Base-by-base conservation (phyloP, 257 asterid genomes). In the Eustoma russellianum region DNA sequence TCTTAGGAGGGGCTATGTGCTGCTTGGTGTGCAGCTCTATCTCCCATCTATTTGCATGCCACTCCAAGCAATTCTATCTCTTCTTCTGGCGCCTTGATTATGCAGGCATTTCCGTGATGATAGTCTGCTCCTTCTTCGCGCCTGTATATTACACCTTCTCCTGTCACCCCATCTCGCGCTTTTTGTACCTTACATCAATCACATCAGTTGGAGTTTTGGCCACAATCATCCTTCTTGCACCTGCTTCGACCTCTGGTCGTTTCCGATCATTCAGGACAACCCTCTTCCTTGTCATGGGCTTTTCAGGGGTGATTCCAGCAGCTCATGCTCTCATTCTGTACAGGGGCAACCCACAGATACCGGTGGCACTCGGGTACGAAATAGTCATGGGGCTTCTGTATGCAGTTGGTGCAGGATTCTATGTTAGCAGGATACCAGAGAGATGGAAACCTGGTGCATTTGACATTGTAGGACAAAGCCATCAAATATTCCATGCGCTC, bases 71-170 rank as follows among this genome's bases (percentile, higher is more conserved):
- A n/a, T 91, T 69, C 75, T 75, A 72, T 72, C 67, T 46, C 74
- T 80, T 91, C 81, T 87, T 86, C 75, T 91, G 98, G 98, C 86
- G 96, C 54, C 83, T 91, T 17, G 98, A 91, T 73, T 87, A 91
- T 30, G 70, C 84, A 7, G 98, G 98, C 17, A 91, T 91, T 51
- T 65, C 98, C 50, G 52, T 86, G 46, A 91, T 91, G 98, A 87
- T 91, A 8, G 79, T 84, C 70, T 69, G 72, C 68, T 91, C 98
- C 43, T 91, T 91, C 83, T 78, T 83, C 33, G 76, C 96, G 3
- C 96, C 95, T 6, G 63, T 86, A 34, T 91, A 80, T 81, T 91
- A 91, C 53, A 52, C 82, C 15, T 86, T 91, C 85, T 68, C 60
- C 24, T 79, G 82, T 46, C 75, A 77, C 35, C 96, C 89, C 3